A percentile compares a stretch with the other conserved stretches of the same genome.
These are phyloP conservation scores for Suillus decipiens DNA, from an alignment of 768 basidiomycete genomes.

Conservation along the genomic window DNA sequence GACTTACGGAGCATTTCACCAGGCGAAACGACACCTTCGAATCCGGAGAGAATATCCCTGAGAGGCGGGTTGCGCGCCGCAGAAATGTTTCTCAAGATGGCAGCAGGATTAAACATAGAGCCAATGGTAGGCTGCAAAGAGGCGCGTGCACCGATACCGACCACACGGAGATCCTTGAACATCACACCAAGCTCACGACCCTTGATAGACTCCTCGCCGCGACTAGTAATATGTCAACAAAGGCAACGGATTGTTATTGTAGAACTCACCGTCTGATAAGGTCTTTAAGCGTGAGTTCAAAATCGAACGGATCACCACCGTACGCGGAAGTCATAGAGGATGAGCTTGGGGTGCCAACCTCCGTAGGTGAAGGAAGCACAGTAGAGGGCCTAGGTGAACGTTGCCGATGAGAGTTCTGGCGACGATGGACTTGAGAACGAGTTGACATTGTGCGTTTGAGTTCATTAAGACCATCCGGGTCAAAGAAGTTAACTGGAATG, in stretches of 20 bases:
- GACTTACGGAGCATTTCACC: conserved; percentile 72
- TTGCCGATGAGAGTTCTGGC: not conserved
- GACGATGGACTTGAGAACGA: not conserved
- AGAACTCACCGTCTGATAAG: conserved; percentile 25
- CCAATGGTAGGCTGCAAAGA: conserved; percentile 61
- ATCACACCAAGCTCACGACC: conserved; percentile 61
- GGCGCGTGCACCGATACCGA: conserved; percentile 58
- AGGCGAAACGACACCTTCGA: conserved; percentile 57
- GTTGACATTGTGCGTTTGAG: conserved; percentile 35
- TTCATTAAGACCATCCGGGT: conserved; percentile 45
- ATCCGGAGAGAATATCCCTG: conserved; percentile 53
- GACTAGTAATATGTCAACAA: conserved; percentile 32
- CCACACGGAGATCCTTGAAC: conserved; percentile 59
- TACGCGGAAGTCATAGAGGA: not conserved
- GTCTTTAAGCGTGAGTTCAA: conserved; percentile 28
- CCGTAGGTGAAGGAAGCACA: not conserved
- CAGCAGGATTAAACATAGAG: conserved; percentile 56
- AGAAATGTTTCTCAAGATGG: conserved; percentile 45
- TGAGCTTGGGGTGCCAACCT: not conserved
- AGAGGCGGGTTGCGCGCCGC: conserved; percentile 59
- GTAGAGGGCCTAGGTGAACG: not conserved
- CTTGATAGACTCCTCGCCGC: conserved; percentile 48
- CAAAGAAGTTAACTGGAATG: conserved; percentile 49
- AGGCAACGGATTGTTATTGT: not conserved
- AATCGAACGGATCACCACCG: conserved; percentile 32